A percentile compares a stretch with the other conserved stretches of the same genome.
Conservation (phyloP, 2,329 filamentous ascomycete species). For the Aspergillus caelatus region DNA sequence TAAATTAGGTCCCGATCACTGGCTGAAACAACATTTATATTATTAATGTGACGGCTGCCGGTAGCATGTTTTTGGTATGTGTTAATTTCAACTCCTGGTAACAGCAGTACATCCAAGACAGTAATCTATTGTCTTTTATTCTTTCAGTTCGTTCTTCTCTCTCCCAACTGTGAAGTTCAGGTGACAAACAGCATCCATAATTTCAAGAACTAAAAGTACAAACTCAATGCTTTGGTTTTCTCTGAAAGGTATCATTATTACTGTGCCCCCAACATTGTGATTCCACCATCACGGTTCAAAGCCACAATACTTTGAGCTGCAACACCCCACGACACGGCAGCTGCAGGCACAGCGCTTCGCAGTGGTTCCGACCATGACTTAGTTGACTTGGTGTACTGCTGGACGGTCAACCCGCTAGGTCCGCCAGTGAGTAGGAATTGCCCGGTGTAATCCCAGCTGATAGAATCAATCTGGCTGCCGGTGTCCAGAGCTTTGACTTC, state of each 20-base stretch:
- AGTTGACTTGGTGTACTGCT: conserved; percentile 82
- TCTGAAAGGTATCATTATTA: conserved; percentile 41
- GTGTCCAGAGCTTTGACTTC: conserved; percentile 84
- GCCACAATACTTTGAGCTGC: conserved; percentile 74
- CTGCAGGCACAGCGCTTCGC: conserved; percentile 71
- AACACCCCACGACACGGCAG: conserved; percentile 76
- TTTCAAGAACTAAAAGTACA: conserved; percentile 11
- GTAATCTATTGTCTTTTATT: conserved; percentile 10
- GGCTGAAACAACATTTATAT: neutral
- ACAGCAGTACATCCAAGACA: neutral
- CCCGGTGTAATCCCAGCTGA: conserved; percentile 92
- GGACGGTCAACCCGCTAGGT: conserved; percentile 77
- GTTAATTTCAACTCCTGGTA: neutral
- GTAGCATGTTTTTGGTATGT: neutral
- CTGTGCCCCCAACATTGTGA: conserved; percentile 69
- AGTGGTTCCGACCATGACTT: conserved; percentile 91
- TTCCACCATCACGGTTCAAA: conserved; percentile 72
- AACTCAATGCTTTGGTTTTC: conserved; percentile 12
- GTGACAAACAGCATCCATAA: conserved; percentile 4
- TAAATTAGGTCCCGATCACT: neutral
- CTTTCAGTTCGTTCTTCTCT: conserved; percentile 4
- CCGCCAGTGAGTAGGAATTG: conserved; percentile 88
- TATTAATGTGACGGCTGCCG: neutral
- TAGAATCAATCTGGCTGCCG: conserved; percentile 72
- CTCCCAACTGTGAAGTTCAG: neutral